phyloP scores from a whole-genome alignment of 305 asterid species.

The Rubia balearica region DNA sequence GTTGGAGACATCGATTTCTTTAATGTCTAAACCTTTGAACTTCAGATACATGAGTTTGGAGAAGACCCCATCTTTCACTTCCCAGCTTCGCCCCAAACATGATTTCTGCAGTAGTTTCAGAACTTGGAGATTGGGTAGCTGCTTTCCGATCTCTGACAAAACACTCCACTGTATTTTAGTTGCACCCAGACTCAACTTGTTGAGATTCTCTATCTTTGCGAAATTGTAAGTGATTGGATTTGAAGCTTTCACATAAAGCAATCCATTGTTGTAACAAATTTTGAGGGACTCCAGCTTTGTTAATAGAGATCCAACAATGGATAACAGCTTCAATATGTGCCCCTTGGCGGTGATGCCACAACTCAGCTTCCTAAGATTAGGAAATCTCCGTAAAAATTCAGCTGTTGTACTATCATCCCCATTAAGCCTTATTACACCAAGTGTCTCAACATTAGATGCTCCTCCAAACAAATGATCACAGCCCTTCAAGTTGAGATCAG shows the following conservation, averaged over 20 bases:
- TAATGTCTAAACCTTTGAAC: background rate
- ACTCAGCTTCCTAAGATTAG: background rate
- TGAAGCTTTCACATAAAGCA: background rate
- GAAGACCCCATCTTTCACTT: background rate
- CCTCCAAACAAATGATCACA: background rate
- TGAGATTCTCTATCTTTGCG: background rate
- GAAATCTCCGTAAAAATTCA: background rate
- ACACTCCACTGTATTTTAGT: background rate
- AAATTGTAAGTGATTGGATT: background rate
- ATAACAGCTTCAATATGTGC: background rate
- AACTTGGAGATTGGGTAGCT: conserved; percentile 4
- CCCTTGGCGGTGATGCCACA: background rate
- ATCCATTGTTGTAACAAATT: too few species aligned
- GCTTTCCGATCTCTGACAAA: background rate
- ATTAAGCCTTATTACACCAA: background rate
- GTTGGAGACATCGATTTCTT: background rate
- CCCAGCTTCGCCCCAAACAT: background rate
- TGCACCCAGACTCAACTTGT: background rate
- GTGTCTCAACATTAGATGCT: background rate
- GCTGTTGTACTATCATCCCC: background rate
- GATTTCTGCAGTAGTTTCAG: background rate
- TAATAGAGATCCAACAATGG: background rate
- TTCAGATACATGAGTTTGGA: background rate
- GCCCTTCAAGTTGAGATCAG: background rate
- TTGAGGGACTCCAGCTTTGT: background rate